Base-by-base conservation (phyloP, 2,329 filamentous ascomycete genomes). In the Fusarium sp. region DNA sequence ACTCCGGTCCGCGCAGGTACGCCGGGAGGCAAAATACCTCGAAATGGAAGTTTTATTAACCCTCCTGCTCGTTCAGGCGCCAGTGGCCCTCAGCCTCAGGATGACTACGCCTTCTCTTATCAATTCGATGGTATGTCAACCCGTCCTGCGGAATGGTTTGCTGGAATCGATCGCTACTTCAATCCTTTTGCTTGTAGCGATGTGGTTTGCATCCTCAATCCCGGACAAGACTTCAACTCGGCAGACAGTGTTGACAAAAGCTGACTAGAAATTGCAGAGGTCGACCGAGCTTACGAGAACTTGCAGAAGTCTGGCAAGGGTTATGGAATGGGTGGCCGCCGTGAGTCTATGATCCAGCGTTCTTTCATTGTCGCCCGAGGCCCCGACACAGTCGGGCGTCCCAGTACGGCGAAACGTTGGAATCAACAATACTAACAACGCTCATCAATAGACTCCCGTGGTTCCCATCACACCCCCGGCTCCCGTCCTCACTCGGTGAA, bases 271-370 rank as follows among this genome's bases (percentile, higher is more conserved):
- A 72, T 53, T 79, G 55, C 78, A 97, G 96, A 99, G 88, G 94
- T 99, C 76, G 96, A 98, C 73, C 92, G 95, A 79, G 95, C 95
- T 74, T 90, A 95, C 77, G 96, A 98, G 78, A 98, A 98, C 81
- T 88, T 99, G 66, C 88, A 95, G 78, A 98, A 98, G 87, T 97
- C 94, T 80, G 94, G 94, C 77, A 98, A 98, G 86, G 91, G 94
- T 83, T 96, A 95, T 82, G 89, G 87, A 77, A 83, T 84, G 78
- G 85, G 85, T 77, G 88, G 85, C 77, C 93, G 96, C 82, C 92
- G 94, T 87, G 93, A 97, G 83, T 97, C 87, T 87, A 88, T 73
- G 83, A 47, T 59, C 49, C 55, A 45, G 30, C 38, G 25, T 32
- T 64, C 32, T 44, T 49, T 46, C 51, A 18, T 47, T 46, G 48